These are phyloP conservation scores for Glutinoglossum americanum DNA, from an alignment of 495 filamentous ascomycete genomes.

Conservation along the genomic window DNA sequence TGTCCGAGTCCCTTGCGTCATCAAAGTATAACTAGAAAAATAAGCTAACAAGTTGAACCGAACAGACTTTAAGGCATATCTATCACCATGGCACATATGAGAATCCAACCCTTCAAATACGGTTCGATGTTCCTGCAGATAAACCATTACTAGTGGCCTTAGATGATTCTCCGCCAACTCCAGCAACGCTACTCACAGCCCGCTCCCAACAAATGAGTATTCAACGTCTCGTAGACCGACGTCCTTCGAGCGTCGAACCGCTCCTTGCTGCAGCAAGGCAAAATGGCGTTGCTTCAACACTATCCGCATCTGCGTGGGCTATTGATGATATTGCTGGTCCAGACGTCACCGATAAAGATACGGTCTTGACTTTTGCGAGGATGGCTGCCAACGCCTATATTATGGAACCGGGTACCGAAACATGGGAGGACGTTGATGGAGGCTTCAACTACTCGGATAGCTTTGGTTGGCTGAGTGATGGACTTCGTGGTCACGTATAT, in stretches of 20 bases:
- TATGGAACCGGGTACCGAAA: slow-evolving; percentile 38
- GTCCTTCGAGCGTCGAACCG: slow-evolving; percentile 48
- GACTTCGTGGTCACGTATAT: slow-evolving; percentile 81
- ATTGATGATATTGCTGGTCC: slow-evolving; percentile 60
- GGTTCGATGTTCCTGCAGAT: slow-evolving; percentile 45
- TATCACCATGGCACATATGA: slow-evolving; percentile 66
- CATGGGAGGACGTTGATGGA: slow-evolving; percentile 66
- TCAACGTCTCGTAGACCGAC: slow-evolving; percentile 62
- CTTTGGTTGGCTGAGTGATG: slow-evolving; percentile 85
- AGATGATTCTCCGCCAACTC: slow-evolving; percentile 32
- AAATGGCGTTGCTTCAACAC: slow-evolving; percentile 33
- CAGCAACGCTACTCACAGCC: slow-evolving; percentile 26
- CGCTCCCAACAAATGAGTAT: slow-evolving; percentile 43
- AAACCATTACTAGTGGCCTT: slow-evolving; percentile 40
- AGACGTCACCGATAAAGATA: slow-evolving; percentile 68
- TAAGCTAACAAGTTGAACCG: neutral
- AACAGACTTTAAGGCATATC: slow-evolving; percentile 64
- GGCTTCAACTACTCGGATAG: slow-evolving; percentile 60
- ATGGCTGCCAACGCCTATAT: slow-evolving; percentile 85
- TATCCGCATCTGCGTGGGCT: slow-evolving; percentile 56
- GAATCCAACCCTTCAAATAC: slow-evolving; percentile 51
- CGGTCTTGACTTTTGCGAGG: slow-evolving; percentile 59
- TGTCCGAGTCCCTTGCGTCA: slow-evolving; percentile 16
- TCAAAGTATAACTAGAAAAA: neutral
- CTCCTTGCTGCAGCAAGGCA: slow-evolving; percentile 43